These are phyloP conservation scores for Luzula sylvatica DNA, from an alignment of 176 grass and related monocot genomes.

Conservation along the genomic window DNA sequence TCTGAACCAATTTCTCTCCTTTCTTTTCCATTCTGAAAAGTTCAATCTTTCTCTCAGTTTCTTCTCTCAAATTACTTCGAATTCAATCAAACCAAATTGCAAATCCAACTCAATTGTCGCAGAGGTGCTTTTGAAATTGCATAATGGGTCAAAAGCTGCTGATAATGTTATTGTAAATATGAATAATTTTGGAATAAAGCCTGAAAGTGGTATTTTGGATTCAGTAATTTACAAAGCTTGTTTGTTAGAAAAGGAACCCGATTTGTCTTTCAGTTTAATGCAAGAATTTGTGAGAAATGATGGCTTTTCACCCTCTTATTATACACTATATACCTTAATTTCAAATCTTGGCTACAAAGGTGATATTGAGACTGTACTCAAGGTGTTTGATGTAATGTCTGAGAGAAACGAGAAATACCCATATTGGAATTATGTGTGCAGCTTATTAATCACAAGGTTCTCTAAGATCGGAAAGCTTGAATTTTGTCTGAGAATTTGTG, in stretches of 20 bases:
- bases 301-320: constrained; percentile 13
- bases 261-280: constrained; percentile 33
- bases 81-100: constrained; percentile 2
- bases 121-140: constrained; percentile 9
- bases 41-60: constrained; percentile 8
- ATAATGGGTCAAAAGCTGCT: constrained; percentile 14
- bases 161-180: constrained; percentile 12
- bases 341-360: constrained; percentile 21
- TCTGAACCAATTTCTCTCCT: constrained; percentile 4
- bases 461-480: constrained; percentile 23
- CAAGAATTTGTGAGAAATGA: constrained; percentile 23
- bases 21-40: constrained; percentile 12
- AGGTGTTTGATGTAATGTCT: constrained; percentile 52
- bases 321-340: constrained; percentile 27
- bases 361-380: constrained; percentile 38
- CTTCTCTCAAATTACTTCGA: constrained; percentile 29
- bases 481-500: constrained; percentile 41
- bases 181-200: constrained; percentile 5
- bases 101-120: background rate
- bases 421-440: constrained; percentile 50
- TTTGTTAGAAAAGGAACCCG: constrained; percentile 14
- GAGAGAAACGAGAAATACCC: constrained; percentile 16
- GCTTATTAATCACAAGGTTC: constrained; percentile 51
- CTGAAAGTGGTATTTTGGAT: constrained; percentile 30
- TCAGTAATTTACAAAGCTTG: constrained; percentile 43